Conservation (phyloP, 495 filamentous ascomycete genomes). For the Annulohypoxylon bovei region DNA sequence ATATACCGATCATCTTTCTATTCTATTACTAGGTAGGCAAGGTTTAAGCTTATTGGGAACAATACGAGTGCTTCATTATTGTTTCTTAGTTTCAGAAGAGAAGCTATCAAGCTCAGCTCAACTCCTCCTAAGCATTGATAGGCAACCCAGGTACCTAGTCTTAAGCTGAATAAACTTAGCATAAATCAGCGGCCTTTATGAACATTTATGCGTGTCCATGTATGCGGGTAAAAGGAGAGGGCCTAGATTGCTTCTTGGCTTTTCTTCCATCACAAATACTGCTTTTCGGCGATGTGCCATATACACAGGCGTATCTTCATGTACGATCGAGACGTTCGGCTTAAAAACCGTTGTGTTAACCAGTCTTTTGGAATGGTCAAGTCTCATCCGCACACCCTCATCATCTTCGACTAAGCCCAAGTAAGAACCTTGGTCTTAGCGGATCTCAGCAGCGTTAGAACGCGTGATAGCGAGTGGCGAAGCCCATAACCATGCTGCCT, state of each 20-base stretch:
- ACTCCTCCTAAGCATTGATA: neutral
- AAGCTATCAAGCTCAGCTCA: neutral
- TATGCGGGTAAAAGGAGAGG: neutral
- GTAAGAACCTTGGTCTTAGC: neutral
- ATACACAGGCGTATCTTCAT: neutral
- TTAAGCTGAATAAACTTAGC: neutral
- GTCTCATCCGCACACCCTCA: conserved; percentile 2
- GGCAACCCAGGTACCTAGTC: too few species aligned
- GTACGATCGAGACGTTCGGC: neutral
- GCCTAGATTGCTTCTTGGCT: neutral
- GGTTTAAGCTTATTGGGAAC: neutral
- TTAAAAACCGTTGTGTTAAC: neutral
- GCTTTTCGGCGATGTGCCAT: neutral
- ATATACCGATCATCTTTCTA: neutral
- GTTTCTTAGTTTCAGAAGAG: conserved; percentile 6
- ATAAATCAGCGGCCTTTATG: neutral
- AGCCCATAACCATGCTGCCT: neutral
- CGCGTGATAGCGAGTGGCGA: conserved; percentile 7
- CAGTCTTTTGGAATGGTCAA: neutral
- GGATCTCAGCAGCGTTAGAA: neutral
- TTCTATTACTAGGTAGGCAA: too few species aligned
- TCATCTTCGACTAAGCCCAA: neutral
- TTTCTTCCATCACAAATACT: neutral
- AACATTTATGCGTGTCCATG: neutral
- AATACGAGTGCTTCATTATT: neutral